Evolutionary conservation across 495 filamentous ascomycete genomes (phyloP).

Genomic region (Penicillium samsonianum): DNA sequence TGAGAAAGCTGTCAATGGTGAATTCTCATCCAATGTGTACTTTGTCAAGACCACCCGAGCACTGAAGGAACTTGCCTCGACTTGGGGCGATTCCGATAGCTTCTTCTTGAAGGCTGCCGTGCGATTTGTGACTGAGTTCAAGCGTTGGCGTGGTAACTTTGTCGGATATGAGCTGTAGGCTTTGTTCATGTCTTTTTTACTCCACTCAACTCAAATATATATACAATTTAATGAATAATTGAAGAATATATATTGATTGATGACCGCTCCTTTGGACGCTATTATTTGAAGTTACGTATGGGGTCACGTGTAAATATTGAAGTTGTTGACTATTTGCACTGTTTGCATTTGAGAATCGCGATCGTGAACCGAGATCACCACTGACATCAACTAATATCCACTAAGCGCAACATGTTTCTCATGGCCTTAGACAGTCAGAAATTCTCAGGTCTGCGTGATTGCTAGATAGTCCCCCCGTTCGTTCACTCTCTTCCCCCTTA

Average conservation of each 20-base stretch:
- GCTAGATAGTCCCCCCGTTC: neutral
- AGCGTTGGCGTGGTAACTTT: constrained; percentile 67
- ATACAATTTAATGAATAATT: neutral
- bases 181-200: neutral
- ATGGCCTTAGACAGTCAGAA: neutral
- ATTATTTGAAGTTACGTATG: neutral
- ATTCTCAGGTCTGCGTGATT: neutral
- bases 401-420: neutral
- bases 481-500: neutral
- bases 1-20: constrained; percentile 63
- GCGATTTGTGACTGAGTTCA: constrained; percentile 75
- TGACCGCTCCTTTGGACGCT: neutral
- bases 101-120: constrained; percentile 79
- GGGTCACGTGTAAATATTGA: neutral
- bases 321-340: neutral
- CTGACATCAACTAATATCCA: neutral
- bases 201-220: neutral
- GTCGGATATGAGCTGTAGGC: constrained; percentile 23
- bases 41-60: constrained; percentile 80
- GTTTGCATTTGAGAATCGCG: constrained; percentile 2
- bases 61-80: constrained; percentile 69
- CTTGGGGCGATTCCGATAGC: constrained; percentile 81
- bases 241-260: neutral
- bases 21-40: constrained; percentile 70
- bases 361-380: neutral